Percentiles rank a stretch among this genome's conserved stretches.
Conservation (phyloP, 2,329 filamentous ascomycete species). For the Calonectria pteridis region DNA sequence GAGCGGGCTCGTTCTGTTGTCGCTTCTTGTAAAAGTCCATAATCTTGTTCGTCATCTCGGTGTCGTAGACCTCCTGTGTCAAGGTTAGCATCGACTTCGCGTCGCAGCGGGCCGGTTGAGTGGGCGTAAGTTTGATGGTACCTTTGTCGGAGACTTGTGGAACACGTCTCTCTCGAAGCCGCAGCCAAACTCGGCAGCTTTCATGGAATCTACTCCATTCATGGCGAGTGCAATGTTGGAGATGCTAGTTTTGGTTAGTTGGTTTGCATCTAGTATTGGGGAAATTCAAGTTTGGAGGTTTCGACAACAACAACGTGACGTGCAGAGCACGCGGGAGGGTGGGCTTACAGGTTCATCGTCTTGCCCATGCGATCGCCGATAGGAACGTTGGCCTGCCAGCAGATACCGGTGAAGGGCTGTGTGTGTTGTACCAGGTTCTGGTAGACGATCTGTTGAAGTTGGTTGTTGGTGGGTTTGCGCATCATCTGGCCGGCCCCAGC, state of each 20-base stretch:
- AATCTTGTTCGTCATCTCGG: constrained; percentile 59
- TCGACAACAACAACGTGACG: neutral
- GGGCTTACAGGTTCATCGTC: constrained; percentile 57
- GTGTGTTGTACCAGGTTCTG: constrained; percentile 53
- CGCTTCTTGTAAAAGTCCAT: constrained; percentile 64
- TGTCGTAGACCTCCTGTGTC: constrained; percentile 63
- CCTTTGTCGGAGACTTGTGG: constrained; percentile 61
- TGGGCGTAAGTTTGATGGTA: constrained; percentile 40
- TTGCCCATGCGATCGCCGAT: constrained; percentile 58
- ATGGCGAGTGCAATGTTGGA: constrained; percentile 64
- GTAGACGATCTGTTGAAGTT: constrained; percentile 56
- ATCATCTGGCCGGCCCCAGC: constrained; percentile 60
- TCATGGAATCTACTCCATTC: constrained; percentile 54
- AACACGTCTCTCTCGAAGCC: constrained; percentile 63
- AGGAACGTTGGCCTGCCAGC: constrained; percentile 56
- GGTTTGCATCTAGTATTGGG: constrained; percentile 16
- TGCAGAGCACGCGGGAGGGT: neutral
- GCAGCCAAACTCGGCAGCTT: constrained; percentile 57
- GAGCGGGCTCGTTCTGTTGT: constrained; percentile 61
- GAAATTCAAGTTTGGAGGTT: neutral
- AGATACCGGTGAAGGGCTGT: constrained; percentile 46
- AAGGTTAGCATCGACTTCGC: constrained; percentile 34
- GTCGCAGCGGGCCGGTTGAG: neutral
- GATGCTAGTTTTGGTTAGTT: constrained; percentile 54
- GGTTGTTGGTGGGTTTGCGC: constrained; percentile 46